Percentiles rank a stretch among this genome's conserved stretches.
These are phyloP conservation scores for Bipolaris victoriae DNA, from an alignment of 2,329 filamentous ascomycete species.

Conservation along the genomic window DNA sequence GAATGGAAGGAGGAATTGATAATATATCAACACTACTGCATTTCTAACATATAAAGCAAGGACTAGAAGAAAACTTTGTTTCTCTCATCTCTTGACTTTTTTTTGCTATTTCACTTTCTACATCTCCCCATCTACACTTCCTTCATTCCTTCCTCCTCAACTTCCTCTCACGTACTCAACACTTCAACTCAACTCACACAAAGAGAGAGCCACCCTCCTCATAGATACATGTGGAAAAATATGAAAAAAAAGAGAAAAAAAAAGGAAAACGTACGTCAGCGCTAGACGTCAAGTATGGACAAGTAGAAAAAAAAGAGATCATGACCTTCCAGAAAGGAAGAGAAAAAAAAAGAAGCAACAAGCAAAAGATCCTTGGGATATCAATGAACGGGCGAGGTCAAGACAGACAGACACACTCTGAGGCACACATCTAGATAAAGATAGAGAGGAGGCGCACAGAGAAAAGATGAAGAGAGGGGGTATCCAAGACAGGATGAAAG, in stretches of 20 bases:
- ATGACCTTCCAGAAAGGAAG: background rate
- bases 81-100: background rate
- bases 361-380: conserved; percentile 4
- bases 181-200: background rate
- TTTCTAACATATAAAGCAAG: no score
- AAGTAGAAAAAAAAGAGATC: background rate
- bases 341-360: background rate
- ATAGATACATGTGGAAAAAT: conserved; percentile 13
- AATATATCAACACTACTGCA: no score
- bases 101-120: background rate
- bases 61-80: no score
- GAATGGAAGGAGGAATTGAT: no score
- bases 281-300: conserved; percentile 7
- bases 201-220: background rate
- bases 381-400: conserved; percentile 2
- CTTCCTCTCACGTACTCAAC: background rate
- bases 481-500: no score
- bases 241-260: background rate
- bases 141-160: background rate
- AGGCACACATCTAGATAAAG: background rate
- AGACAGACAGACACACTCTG: background rate
- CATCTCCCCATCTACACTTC: background rate
- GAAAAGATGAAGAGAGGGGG: no score
- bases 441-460: background rate
- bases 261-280: conserved; percentile 7